A percentile compares a stretch with the other conserved stretches of the same genome.
These are phyloP conservation scores for Brassica carinata DNA, from an alignment of 345 rosid genomes.

Conservation along the genomic window DNA sequence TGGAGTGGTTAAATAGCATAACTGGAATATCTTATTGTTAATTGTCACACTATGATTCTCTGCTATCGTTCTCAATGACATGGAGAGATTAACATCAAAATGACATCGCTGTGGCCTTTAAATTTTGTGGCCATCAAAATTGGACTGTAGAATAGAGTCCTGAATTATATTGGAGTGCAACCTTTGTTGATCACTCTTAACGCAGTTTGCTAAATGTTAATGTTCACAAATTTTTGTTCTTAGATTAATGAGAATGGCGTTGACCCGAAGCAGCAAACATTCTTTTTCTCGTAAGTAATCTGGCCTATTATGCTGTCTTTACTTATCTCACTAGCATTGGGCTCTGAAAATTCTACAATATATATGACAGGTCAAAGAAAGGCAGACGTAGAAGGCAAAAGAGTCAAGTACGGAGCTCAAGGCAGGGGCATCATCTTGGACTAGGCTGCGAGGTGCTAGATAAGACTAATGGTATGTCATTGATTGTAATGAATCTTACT, in stretches of 20 bases:
- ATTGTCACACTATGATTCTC: constrained; percentile 5
- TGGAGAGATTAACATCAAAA: background rate
- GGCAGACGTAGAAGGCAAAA: constrained; percentile 58
- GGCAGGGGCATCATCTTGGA: constrained; percentile 61
- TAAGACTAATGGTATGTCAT: constrained; percentile 61
- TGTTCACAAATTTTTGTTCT: constrained; percentile 2
- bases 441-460: constrained; percentile 57
- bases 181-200: constrained; percentile 1
- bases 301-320: constrained; percentile 15
- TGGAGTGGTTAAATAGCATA: constrained; percentile 6
- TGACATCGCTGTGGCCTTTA: constrained; percentile 2
- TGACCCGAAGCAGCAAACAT: constrained; percentile 94
- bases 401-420: constrained; percentile 57
- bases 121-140: constrained; percentile 18
- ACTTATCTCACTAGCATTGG: constrained; percentile 20
- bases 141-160: constrained; percentile 12
- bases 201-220: constrained; percentile 8
- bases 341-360: constrained; percentile 13
- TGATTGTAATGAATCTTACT: constrained; percentile 7
- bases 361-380: constrained; percentile 67
- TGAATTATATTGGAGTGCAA: constrained; percentile 1
- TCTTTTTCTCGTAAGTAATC: constrained; percentile 69
- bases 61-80: constrained; percentile 1
- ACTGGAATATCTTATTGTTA: constrained; percentile 18
- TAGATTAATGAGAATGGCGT: constrained; percentile 74